Base-by-base conservation (phyloP, 2,329 filamentous ascomycete genomes). In the Colletotrichum tropicicola region DNA sequence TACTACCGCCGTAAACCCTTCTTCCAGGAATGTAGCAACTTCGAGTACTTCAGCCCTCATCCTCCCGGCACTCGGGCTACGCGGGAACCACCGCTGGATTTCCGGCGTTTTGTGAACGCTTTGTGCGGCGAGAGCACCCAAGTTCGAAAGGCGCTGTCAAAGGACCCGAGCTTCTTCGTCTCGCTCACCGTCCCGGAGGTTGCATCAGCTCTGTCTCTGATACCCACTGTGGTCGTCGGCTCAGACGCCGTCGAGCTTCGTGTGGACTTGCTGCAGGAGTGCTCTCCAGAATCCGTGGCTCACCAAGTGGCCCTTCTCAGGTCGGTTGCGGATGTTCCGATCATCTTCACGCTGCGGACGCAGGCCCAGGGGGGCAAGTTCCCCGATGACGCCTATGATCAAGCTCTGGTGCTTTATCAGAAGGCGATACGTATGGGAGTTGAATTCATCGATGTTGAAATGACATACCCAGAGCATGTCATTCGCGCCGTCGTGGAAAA, bases 321-420 rank as follows among this genome's bases (percentile, higher is more conserved):
- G 55, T 89, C 89, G 15, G 83, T 84, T 3, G 90, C 91, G 3
- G 85, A 88, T 27, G 82, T 95, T 48, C 96, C 96, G 1, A 85
- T 99, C 44, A 93, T 99, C 68, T 99, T 97, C 80, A 99, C 96
- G 0, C 83, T 99, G 32, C 89, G 96, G 41, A 98, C 94, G 5
- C 84, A 87, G 69, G 89, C 90, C 21, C 96, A 99, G 79, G 95
- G 95, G 4, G 96, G 96, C 19, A 89, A 87, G 56, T 98, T 97
- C 78, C 92, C 93, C 0, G 93, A 98, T 73, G 81, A 88, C 62
- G 89, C 89, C 25, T 83, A 88, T 54, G 86, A 90, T n/a, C 86
- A 91, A 65, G 91, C 92, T 8, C 82, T 92, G 44, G 84, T 86
- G 27, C 86, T 99, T 9, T 98, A 97, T 78, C 85, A 84, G 45